Evolutionary conservation across 148 eudicot genomes (phyloP), one percentile per base, ranked within the genome.

Genomic region (Cornus controversa): DNA sequence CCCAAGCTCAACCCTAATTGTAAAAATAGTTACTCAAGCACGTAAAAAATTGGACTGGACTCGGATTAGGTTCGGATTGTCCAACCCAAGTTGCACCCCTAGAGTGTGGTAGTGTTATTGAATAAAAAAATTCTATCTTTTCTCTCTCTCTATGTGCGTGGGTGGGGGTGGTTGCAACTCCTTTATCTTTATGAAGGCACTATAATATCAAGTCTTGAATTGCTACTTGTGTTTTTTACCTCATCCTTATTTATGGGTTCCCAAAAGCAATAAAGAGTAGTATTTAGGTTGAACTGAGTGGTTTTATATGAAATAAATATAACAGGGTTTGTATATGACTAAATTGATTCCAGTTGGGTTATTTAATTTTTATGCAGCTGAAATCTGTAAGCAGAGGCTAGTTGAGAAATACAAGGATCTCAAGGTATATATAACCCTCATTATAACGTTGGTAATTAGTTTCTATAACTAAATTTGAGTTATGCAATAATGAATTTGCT

Each of bases 371-470:
- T 87, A 10, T n/a, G 86, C 97, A 94, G 98, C 99, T 40, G 99
- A 96, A 72, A 76, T 96, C 72, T 88, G 85, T 63, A 89, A 93
- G 82, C 91, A 82, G 80, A 75, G 77, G 75, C 91, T 89, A 74
- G 13, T 88, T 65, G 90, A 93, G 83, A 91, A 93, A 81, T 96
- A 82, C 84, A 76, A 93, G 76, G 81, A 83, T 65, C 97, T 96
- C 84, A 96, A 96, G 93, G 98, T 91, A 80, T 29, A 28, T 26
- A 7, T 6, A 36, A 27, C 13, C 22, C 4, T 28, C 58, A 34
- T 53, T 40, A 3, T 40, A 10, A 53, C 37, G 60, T 28, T 60
- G 64, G 64, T 40, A 31, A 40, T 40, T 40, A 40, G 6, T 60
- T 60, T 16, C 22, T 20, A 26, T 65, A 23, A 29, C 7, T 53